Conservation (phyloP, 1,284 basidiomycete species). For the Marasmius oreades region DNA sequence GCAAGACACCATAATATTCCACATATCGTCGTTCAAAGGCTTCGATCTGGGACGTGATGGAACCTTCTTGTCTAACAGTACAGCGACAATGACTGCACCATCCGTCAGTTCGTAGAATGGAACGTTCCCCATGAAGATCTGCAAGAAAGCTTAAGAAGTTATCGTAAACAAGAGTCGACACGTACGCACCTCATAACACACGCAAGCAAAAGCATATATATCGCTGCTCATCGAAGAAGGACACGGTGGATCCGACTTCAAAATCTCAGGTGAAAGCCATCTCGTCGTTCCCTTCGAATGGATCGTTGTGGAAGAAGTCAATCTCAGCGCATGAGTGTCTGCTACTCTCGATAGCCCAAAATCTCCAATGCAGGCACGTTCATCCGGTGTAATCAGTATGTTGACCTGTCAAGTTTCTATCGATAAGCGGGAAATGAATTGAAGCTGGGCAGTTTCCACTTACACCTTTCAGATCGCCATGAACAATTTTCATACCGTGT, state of each 20-base stretch:
- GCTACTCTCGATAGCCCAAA: neutral
- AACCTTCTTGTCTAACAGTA: neutral
- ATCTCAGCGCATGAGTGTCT: neutral
- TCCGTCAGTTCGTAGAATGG: neutral
- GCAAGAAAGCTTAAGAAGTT: neutral
- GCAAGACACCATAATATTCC: no score
- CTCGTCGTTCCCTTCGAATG: neutral
- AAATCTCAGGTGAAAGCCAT: conserved; percentile 1
- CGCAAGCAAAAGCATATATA: neutral
- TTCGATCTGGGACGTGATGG: neutral
- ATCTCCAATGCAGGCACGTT: neutral
- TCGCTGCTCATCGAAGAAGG: neutral
- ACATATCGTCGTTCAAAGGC: no score
- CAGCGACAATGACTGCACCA: neutral
- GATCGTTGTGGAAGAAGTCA: neutral
- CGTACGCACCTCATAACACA: neutral
- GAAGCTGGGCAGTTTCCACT: neutral
- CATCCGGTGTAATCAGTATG: neutral
- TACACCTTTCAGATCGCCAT: neutral
- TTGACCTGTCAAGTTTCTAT: no score
- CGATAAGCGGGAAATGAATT: no score
- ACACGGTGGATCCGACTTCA: neutral
- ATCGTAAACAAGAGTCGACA: no score
- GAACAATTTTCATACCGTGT: neutral
- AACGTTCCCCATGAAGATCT: neutral